A percentile compares a stretch with the other conserved stretches of the same genome.
Evolutionary conservation across 2,329 filamentous ascomycete genomes (phyloP).

Genomic region (Didymella sp.): DNA sequence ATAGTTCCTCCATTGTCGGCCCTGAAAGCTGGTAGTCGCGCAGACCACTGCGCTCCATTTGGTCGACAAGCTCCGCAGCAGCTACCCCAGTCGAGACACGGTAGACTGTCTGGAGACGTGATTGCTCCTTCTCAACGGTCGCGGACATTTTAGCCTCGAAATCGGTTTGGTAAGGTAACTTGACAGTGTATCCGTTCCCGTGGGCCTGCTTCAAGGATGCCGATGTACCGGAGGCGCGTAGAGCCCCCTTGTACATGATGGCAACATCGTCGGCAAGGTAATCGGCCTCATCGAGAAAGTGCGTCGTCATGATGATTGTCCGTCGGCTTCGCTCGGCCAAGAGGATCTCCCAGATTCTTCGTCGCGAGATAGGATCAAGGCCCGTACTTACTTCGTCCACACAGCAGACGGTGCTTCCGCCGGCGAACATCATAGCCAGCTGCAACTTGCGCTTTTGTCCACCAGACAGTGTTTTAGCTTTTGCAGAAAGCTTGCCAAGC

Average conservation of each 20-base stretch:
- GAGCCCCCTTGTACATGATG: slow-evolving; percentile 80
- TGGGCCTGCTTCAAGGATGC: slow-evolving; percentile 80
- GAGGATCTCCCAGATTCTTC: slow-evolving; percentile 92
- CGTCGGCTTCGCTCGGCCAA: slow-evolving; percentile 78
- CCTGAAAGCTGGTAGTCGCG: slow-evolving; percentile 82
- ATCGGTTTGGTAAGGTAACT: slow-evolving; percentile 25
- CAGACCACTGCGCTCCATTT: slow-evolving; percentile 70
- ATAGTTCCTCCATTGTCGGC: slow-evolving; percentile 90
- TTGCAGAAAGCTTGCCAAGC: slow-evolving; percentile 71
- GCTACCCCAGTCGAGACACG: slow-evolving; percentile 70
- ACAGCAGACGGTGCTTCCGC: slow-evolving; percentile 83
- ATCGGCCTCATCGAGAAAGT: slow-evolving; percentile 91
- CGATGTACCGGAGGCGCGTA: slow-evolving; percentile 80
- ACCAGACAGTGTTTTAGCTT: slow-evolving; percentile 78
- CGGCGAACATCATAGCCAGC: slow-evolving; percentile 90
- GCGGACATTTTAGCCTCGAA: slow-evolving; percentile 23
- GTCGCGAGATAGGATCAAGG: slow-evolving; percentile 80
- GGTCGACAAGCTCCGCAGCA: slow-evolving; percentile 72
- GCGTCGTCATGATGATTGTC: slow-evolving; percentile 85
- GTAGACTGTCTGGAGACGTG: slow-evolving; percentile 77
- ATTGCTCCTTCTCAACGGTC: slow-evolving; percentile 49
- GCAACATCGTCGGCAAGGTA: slow-evolving; percentile 84
- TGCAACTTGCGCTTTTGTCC: slow-evolving; percentile 91
- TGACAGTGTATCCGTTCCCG: slow-evolving; percentile 72
- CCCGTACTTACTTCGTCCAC: slow-evolving; percentile 89